These are phyloP conservation scores for Pelargonium nanum DNA, from an alignment of 345 rosid species.

Conservation along the genomic window DNA sequence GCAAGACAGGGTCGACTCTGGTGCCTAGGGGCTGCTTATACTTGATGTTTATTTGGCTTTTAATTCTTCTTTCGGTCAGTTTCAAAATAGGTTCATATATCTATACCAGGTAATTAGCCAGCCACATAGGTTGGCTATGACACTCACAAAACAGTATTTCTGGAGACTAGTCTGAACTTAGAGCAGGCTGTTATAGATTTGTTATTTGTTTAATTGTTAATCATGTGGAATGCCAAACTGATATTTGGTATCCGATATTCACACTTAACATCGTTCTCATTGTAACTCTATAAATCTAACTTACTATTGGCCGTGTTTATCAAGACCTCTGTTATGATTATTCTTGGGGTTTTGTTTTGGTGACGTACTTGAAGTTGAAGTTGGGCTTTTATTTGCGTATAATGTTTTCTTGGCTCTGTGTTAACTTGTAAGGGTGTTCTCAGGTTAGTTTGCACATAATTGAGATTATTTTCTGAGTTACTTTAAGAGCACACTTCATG, in stretches of 20 bases:
- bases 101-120: constrained; percentile 31
- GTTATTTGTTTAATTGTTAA: background rate
- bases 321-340: too few relatives aligned
- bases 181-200: background rate
- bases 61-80: constrained; percentile 53
- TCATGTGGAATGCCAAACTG: background rate
- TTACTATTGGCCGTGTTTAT: too few relatives aligned
- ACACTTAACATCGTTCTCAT: background rate
- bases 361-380: too few relatives aligned
- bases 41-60: constrained; percentile 55
- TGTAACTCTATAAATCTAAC: background rate
- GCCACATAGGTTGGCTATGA: constrained; percentile 4
- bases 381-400: too few relatives aligned
- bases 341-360: too few relatives aligned
- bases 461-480: too few relatives aligned
- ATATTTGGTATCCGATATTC: background rate
- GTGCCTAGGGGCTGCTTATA: constrained; percentile 31
- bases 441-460: too few relatives aligned
- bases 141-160: constrained; percentile 5
- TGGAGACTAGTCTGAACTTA: background rate
- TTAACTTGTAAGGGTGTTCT: too few relatives aligned
- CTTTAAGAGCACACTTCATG: too few relatives aligned
- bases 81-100: constrained; percentile 45
- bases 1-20: constrained; percentile 34
- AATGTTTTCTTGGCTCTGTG: too few relatives aligned